These are phyloP conservation scores for Aspergillus pseudoterreus DNA, from an alignment of 2,329 filamentous ascomycete species.

Conservation along the genomic window DNA sequence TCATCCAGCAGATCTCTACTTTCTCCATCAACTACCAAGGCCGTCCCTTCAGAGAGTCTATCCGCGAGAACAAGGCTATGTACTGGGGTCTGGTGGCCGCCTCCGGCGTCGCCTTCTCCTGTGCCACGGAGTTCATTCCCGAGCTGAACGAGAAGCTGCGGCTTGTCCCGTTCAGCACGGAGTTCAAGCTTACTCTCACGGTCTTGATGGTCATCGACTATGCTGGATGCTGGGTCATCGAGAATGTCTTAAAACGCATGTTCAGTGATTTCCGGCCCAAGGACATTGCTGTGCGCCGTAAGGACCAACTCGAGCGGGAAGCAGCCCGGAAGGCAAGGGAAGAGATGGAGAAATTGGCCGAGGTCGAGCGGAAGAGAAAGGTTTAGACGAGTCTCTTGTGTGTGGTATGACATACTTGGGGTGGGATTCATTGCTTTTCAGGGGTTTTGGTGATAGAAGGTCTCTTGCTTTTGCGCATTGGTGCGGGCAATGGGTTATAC, in stretches of 20 bases:
- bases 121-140: slow-evolving; percentile 90
- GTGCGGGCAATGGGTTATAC: no score
- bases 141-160: slow-evolving; percentile 93
- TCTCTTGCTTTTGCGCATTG: no score
- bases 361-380: slow-evolving; percentile 31
- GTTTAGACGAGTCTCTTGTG: slow-evolving; percentile 17
- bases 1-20: slow-evolving; percentile 98
- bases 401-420: background rate
- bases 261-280: slow-evolving; percentile 93
- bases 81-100: slow-evolving; percentile 94
- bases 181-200: slow-evolving; percentile 88
- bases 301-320: slow-evolving; percentile 82
- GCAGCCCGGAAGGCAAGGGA: slow-evolving; percentile 62
- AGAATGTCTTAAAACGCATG: slow-evolving; percentile 75
- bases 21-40: slow-evolving; percentile 99
- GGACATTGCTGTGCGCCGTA: slow-evolving; percentile 82
- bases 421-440: slow-evolving; percentile 1
- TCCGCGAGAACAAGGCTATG: slow-evolving; percentile 96
- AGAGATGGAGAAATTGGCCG: slow-evolving; percentile 43
- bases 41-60: slow-evolving; percentile 91
- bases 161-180: slow-evolving; percentile 80
- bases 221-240: slow-evolving; percentile 78
- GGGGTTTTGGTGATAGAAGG: no score
- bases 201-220: slow-evolving; percentile 84
- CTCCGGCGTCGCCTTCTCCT: slow-evolving; percentile 84